Percentiles rank a stretch among this genome's conserved stretches.
These are phyloP conservation scores for Pisolithus albus DNA, from an alignment of 768 basidiomycete genomes.

Conservation along the genomic window DNA sequence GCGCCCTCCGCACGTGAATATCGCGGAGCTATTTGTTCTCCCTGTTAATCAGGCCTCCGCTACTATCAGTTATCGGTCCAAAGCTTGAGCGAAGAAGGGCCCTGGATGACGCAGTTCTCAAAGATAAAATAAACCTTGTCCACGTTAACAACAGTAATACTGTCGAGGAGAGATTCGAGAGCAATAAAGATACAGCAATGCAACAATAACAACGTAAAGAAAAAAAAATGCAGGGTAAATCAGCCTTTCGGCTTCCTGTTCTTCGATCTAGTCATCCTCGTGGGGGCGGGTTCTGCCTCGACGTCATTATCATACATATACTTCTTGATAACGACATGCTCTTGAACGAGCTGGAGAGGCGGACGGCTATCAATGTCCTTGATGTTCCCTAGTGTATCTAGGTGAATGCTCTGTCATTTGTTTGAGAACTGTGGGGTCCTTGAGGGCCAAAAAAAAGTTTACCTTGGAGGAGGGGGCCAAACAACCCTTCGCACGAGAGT, in stretches of 20 bases:
- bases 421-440: conserved; percentile 1
- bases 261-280: conserved; percentile 52
- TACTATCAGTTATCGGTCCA: conserved; percentile 50
- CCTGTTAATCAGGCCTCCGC: conserved; percentile 77
- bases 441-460: conserved; percentile 6
- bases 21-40: conserved; percentile 74
- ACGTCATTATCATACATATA: conserved; percentile 75
- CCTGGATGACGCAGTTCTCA: background rate
- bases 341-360: conserved; percentile 48
- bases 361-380: conserved; percentile 47
- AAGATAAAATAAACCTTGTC: conserved; percentile 1
- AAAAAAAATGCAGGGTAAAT: conserved; percentile 6
- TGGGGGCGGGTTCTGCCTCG: conserved; percentile 25
- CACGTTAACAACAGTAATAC: background rate
- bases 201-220: conserved; percentile 10
- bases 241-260: conserved; percentile 42
- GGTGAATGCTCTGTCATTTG: conserved; percentile 40
- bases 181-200: conserved; percentile 30
- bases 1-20: conserved; percentile 86
- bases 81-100: background rate
- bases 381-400: conserved; percentile 72
- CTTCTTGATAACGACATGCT: conserved; percentile 68
- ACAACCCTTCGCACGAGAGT: conserved; percentile 51
- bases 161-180: background rate
- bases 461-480: conserved; percentile 66